These are phyloP conservation scores for Hydnomerulius pinastri DNA, from an alignment of 768 basidiomycete genomes.

Conservation along the genomic window DNA sequence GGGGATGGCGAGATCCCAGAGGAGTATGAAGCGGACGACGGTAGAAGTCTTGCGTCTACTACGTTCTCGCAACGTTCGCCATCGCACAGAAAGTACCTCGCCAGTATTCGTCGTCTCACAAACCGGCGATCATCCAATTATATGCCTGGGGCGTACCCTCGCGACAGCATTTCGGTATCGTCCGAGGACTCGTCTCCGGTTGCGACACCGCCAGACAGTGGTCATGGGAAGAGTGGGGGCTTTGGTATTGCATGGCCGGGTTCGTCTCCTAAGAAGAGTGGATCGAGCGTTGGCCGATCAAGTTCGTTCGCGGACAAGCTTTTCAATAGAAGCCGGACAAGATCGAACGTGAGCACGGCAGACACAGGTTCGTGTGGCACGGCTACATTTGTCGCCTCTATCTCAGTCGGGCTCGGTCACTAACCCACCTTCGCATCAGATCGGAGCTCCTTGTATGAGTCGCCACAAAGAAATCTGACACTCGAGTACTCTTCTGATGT, in stretches of 20 bases:
- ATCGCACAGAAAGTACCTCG: conserved; percentile 46
- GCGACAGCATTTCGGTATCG: conserved; percentile 65
- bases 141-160: conserved; percentile 44
- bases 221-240: conserved; percentile 28
- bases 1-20: conserved; percentile 24
- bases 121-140: conserved; percentile 39
- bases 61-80: conserved; percentile 56
- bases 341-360: conserved; percentile 49
- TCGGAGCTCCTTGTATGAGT: conserved; percentile 28
- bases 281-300: conserved; percentile 44
- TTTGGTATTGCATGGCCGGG: conserved; percentile 48
- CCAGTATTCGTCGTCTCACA: conserved; percentile 49
- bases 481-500: conserved; percentile 23
- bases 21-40: conserved; percentile 31
- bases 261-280: conserved; percentile 53
- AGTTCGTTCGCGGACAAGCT: conserved; percentile 64
- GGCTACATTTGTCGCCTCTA: not conserved
- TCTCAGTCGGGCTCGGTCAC: conserved; percentile 1
- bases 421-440: conserved; percentile 20
- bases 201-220: conserved; percentile 57
- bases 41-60: conserved; percentile 34
- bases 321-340: conserved; percentile 55
- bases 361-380: conserved; percentile 41
- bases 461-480: conserved; percentile 24
- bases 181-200: conserved; percentile 68